Conservation (phyloP, 345 rosid genomes). For the Sonneratia caseolaris region DNA sequence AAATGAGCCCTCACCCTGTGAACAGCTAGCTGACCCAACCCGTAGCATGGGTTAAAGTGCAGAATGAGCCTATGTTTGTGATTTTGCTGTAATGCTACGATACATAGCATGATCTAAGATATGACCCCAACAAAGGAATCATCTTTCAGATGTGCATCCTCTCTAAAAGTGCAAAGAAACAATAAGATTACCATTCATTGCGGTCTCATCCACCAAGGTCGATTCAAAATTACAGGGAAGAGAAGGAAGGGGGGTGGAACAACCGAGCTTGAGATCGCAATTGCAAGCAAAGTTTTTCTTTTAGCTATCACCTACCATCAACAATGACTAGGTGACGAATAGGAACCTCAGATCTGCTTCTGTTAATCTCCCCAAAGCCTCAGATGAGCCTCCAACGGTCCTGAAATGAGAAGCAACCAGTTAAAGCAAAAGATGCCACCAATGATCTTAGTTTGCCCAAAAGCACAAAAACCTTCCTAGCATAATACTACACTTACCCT, state of each 20-base stretch:
- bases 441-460: neutral
- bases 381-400: slow-evolving; percentile 82
- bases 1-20: neutral
- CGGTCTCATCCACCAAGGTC: neutral
- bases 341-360: slow-evolving; percentile 69
- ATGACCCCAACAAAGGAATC: neutral
- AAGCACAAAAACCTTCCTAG: neutral
- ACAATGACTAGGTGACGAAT: slow-evolving; percentile 30
- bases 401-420: slow-evolving; percentile 22
- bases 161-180: neutral
- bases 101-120: too few species aligned
- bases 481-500: slow-evolving; percentile 40
- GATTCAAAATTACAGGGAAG: neutral
- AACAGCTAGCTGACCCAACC: too few species aligned
- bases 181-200: neutral
- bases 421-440: neutral
- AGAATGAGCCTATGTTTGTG: neutral
- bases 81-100: neutral
- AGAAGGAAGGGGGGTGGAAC: neutral
- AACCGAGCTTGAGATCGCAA: neutral
- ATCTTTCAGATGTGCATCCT: neutral
- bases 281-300: neutral
- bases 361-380: slow-evolving; percentile 74
- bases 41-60: too few species aligned
- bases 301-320: neutral